phyloP scores from a whole-genome alignment of 2,329 filamentous ascomycete species.

The Diaporthe velutina region DNA sequence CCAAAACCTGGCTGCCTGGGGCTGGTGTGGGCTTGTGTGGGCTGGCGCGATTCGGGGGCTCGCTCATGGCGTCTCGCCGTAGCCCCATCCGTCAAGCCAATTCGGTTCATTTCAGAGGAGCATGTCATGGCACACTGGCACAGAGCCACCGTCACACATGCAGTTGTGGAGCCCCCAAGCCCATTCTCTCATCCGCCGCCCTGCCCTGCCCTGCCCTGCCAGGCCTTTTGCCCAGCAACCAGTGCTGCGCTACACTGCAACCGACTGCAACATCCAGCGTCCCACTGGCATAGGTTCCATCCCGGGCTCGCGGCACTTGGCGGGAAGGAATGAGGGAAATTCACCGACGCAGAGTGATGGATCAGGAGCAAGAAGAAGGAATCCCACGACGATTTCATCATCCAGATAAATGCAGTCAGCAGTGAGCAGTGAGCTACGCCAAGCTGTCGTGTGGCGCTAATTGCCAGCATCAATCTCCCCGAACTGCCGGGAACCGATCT shows the following conservation, averaged over 20 bases:
- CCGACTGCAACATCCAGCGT: background rate
- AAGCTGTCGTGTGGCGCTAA: slow-evolving; percentile 2
- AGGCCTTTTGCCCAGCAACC: background rate
- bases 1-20: background rate
- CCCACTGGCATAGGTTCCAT: background rate
- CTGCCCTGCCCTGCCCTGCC: background rate
- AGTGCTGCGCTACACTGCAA: background rate
- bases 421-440: background rate
- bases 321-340: background rate
- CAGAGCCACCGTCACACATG: background rate
- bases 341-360: slow-evolving; percentile 6
- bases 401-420: background rate
- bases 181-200: background rate
- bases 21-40: background rate
- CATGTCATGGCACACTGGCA: background rate
- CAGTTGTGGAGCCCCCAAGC: background rate
- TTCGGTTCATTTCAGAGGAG: background rate
- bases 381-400: background rate
- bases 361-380: slow-evolving; percentile 12
- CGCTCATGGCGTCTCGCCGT: slow-evolving; percentile 25
- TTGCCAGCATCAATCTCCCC: slow-evolving; percentile 22
- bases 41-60: slow-evolving; percentile 1
- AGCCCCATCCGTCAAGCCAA: background rate
- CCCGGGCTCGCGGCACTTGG: background rate
- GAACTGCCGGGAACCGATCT: slow-evolving; percentile 36